Percentiles rank a stretch among this genome's conserved stretches.
Evolutionary conservation across 1,284 basidiomycete genomes (phyloP).

Genomic region (Trichosporon faecale): DNA sequence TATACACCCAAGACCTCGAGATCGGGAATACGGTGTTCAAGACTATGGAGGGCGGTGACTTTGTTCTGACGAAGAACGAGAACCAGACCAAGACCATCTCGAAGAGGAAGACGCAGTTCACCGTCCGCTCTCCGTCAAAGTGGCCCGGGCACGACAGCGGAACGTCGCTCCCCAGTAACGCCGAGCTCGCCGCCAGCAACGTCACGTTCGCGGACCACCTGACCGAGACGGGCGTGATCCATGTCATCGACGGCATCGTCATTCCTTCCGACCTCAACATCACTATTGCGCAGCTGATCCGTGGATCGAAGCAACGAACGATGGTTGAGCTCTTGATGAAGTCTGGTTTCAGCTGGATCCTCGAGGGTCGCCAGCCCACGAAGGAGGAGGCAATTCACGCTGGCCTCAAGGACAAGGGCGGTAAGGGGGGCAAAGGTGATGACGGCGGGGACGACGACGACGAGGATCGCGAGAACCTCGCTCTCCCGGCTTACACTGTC

Average conservation of each 20-base stretch:
- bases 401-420: slow-evolving; percentile 51
- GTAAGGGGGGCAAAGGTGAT: slow-evolving; percentile 53
- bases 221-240: slow-evolving; percentile 86
- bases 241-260: slow-evolving; percentile 78
- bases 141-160: slow-evolving; percentile 45
- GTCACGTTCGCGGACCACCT: slow-evolving; percentile 57
- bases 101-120: slow-evolving; percentile 13
- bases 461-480: slow-evolving; percentile 45
- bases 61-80: slow-evolving; percentile 40
- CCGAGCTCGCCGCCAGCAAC: slow-evolving; percentile 38
- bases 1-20: slow-evolving; percentile 62
- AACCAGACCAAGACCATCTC: slow-evolving; percentile 24
- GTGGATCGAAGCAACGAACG: slow-evolving; percentile 78
- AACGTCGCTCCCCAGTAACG: slow-evolving; percentile 53
- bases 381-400: slow-evolving; percentile 51
- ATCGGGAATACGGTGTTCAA: slow-evolving; percentile 39
- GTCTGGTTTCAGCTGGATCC: slow-evolving; percentile 81
- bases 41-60: slow-evolving; percentile 52
- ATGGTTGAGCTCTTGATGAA: slow-evolving; percentile 80
- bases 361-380: slow-evolving; percentile 76
- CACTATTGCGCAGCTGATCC: slow-evolving; percentile 81
- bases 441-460: slow-evolving; percentile 13
- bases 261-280: slow-evolving; percentile 84
- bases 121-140: slow-evolving; percentile 36
- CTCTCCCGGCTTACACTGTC: slow-evolving; percentile 64